A percentile compares a stretch with the other conserved stretches of the same genome.
Conservation (phyloP, 768 basidiomycete genomes). For the Clathrus columnatus region DNA sequence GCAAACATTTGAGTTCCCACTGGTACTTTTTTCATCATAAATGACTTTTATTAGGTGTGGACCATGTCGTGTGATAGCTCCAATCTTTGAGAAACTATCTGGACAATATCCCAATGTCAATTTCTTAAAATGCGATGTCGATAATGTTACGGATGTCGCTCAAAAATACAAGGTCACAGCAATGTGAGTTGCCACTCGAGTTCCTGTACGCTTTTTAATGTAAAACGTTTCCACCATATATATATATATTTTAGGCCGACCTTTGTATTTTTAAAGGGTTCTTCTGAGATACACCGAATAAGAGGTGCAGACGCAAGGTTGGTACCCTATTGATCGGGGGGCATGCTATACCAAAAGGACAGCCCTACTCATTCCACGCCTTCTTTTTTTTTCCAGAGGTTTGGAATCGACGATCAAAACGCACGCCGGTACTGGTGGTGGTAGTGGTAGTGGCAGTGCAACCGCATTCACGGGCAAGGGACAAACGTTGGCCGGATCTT, state of each 20-base stretch:
- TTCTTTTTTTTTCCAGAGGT: slow-evolving; percentile 30
- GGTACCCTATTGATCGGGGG: background rate
- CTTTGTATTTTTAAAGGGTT: slow-evolving; percentile 68
- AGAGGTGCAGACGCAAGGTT: slow-evolving; percentile 63
- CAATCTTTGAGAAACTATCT: slow-evolving; percentile 59
- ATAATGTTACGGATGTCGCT: slow-evolving; percentile 62
- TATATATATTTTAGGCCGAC: slow-evolving; percentile 52
- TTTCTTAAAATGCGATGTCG: slow-evolving; percentile 80
- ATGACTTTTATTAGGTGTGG: slow-evolving; percentile 52
- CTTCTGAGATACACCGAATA: slow-evolving; percentile 58
- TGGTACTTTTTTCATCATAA: background rate
- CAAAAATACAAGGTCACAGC: slow-evolving; percentile 53
- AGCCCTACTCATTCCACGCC: slow-evolving; percentile 4
- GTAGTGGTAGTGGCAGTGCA: slow-evolving; percentile 25
- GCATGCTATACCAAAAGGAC: background rate
- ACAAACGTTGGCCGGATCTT: slow-evolving; percentile 52
- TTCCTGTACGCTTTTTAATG: background rate
- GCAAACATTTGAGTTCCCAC: slow-evolving; percentile 10
- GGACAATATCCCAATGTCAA: slow-evolving; percentile 62
- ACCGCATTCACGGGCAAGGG: slow-evolving; percentile 63
- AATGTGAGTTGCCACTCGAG: slow-evolving; percentile 41
- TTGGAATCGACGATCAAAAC: slow-evolving; percentile 51
- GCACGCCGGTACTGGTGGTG: slow-evolving; percentile 42
- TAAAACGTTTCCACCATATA: background rate
- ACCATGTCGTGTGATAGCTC: slow-evolving; percentile 78